These are phyloP conservation scores for Globisporangium radiosum DNA, from an alignment of 352 stramenopile genomes.

Conservation along the genomic window DNA sequence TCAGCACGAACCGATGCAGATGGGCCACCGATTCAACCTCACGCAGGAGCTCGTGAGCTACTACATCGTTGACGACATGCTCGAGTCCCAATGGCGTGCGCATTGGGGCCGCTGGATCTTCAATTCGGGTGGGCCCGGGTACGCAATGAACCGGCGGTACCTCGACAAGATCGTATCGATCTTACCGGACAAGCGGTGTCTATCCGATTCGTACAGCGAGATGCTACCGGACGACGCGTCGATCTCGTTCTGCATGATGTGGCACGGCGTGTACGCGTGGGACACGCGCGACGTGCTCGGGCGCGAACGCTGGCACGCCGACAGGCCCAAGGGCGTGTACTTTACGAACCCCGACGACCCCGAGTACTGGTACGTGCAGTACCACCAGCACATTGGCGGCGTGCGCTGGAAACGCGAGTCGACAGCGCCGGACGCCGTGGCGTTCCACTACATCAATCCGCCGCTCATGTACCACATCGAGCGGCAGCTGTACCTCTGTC, in stretches of 20 bases:
- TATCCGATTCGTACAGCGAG: conserved; percentile 57
- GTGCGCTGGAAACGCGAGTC: conserved; percentile 41
- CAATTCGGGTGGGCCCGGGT: conserved; percentile 72
- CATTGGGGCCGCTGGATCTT: conserved; percentile 74
- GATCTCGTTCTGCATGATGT: conserved; percentile 87
- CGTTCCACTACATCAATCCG: conserved; percentile 73
- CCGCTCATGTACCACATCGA: conserved; percentile 78
- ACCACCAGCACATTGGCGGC: conserved; percentile 63
- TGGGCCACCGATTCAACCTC: conserved; percentile 77
- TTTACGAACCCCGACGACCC: conserved; percentile 42
- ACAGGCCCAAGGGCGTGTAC: conserved; percentile 63
- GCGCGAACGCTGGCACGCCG: conserved; percentile 73
- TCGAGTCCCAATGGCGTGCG: conserved; percentile 46
- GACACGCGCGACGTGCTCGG: conserved; percentile 61
- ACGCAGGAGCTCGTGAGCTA: conserved; percentile 66
- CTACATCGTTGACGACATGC: conserved; percentile 60
- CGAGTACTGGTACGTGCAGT: conserved; percentile 70
- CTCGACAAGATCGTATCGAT: conserved; percentile 61
- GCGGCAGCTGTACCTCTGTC: conserved; percentile 62
- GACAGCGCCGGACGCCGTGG: conserved; percentile 58
- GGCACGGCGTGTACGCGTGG: conserved; percentile 61
- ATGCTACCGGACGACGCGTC: conserved; percentile 76
- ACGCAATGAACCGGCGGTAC: conserved; percentile 74
- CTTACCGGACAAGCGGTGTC: conserved; percentile 43
- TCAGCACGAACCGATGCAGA: conserved; percentile 57